Conservation (phyloP, 2,329 filamentous ascomycete genomes). For the Remersonia thermophila region DNA sequence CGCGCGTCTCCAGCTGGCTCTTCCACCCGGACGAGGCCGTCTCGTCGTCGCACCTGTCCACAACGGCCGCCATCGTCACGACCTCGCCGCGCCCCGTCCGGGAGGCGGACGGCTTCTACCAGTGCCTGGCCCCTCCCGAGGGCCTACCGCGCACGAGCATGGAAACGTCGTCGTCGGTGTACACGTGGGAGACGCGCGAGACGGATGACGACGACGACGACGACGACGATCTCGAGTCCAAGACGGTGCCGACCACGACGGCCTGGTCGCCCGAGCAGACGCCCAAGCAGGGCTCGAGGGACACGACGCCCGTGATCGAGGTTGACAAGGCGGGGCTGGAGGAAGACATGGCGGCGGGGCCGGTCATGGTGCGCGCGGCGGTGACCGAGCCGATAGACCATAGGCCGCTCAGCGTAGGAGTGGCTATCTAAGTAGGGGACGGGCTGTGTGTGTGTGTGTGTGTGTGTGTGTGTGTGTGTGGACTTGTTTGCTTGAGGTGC, state of each 20-base stretch:
- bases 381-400: conserved; percentile 9
- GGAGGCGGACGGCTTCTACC: conserved; percentile 44
- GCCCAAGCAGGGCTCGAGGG: conserved; percentile 28
- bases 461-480: not conserved
- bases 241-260: conserved; percentile 37
- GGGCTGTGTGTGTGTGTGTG: not conserved
- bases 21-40: conserved; percentile 28
- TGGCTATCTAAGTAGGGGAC: conserved; percentile 27
- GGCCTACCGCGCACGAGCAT: conserved; percentile 27
- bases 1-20: conserved; percentile 48
- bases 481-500: too few relatives aligned
- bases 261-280: conserved; percentile 30
- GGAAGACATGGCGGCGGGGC: conserved; percentile 6
- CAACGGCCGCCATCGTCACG: conserved; percentile 29
- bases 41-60: conserved; percentile 31
- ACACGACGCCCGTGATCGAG: conserved; percentile 20
- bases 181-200: conserved; percentile 33
- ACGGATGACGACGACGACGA: conserved; percentile 15
- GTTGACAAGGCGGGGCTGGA: conserved; percentile 4
- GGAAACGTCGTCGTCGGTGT: conserved; percentile 27
- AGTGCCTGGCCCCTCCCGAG: conserved; percentile 33
- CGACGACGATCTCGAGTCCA: conserved; percentile 24
- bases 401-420: conserved; percentile 32
- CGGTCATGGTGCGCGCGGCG: conserved; percentile 2
- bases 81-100: conserved; percentile 42